These are phyloP conservation scores for Leptoxyphium fumago DNA, from an alignment of 2,329 filamentous ascomycete genomes.

Conservation along the genomic window DNA sequence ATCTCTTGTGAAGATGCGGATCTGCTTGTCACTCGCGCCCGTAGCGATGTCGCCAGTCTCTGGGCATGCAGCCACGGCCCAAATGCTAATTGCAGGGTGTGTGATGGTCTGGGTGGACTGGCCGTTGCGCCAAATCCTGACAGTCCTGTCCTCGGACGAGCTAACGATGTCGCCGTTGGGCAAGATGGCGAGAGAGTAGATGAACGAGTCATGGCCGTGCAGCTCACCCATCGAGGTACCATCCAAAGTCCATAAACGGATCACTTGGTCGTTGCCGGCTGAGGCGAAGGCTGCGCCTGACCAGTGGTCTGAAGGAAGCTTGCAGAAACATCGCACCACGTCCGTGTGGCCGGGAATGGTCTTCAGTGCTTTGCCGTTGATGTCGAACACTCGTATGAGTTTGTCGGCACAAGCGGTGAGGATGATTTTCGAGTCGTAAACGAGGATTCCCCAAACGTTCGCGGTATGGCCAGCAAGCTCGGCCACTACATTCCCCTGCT, in stretches of 20 bases:
- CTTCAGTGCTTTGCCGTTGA: conserved; percentile 46
- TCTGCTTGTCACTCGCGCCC: conserved; percentile 75
- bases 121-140: conserved; percentile 70
- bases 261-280: conserved; percentile 80
- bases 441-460: conserved; percentile 83
- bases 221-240: conserved; percentile 65
- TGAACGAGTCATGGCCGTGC: conserved; percentile 83
- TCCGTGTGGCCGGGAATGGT: conserved; percentile 59
- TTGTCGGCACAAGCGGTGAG: conserved; percentile 79
- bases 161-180: conserved; percentile 82
- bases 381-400: conserved; percentile 68
- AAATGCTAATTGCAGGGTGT: conserved; percentile 91
- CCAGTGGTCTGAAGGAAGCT: conserved; percentile 58
- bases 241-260: conserved; percentile 73
- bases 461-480: conserved; percentile 63
- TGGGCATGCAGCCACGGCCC: conserved; percentile 70
- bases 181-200: conserved; percentile 67
- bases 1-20: conserved; percentile 69
- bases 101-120: conserved; percentile 91
- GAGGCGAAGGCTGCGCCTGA: conserved; percentile 88
- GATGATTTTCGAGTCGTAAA: conserved; percentile 63
- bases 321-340: conserved; percentile 77
- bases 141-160: conserved; percentile 84
- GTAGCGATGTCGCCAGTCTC: conserved; percentile 87
- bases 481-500: conserved; percentile 65